phyloP scores from a whole-genome alignment of 441 rosid species.

The Croton setiger region DNA sequence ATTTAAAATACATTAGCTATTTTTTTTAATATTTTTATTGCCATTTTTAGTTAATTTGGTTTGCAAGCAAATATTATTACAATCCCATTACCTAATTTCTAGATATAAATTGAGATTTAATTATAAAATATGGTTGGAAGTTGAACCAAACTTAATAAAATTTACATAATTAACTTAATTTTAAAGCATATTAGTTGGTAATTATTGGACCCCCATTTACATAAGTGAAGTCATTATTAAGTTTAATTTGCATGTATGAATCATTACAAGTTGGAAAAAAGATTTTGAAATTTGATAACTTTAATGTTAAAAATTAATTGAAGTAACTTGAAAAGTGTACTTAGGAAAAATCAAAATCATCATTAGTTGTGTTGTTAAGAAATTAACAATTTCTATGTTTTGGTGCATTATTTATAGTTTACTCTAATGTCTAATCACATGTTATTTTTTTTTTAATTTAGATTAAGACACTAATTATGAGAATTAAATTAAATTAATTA shows the following conservation, averaged over 20 bases:
- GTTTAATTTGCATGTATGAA: conserved; percentile 6
- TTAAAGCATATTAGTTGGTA: conserved; percentile 12
- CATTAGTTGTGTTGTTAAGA: background rate
- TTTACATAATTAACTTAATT: conserved; percentile 1
- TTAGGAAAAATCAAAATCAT: background rate
- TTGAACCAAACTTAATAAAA: conserved; percentile 25
- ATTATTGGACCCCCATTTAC: conserved; percentile 18
- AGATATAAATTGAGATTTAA: no score
- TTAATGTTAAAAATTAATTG: background rate
- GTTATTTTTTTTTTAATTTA: no score
- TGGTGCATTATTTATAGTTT: background rate
- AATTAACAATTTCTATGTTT: background rate
- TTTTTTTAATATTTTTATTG: no score
- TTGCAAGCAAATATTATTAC: background rate
- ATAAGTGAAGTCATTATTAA: no score
- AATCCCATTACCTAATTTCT: no score
- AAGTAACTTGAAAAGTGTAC: background rate
- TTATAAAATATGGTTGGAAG: conserved; percentile 10
- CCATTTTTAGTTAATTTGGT: no score
- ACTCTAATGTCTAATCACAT: background rate
- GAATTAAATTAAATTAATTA: background rate
- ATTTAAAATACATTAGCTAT: no score
- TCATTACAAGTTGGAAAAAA: background rate
- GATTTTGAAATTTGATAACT: conserved; percentile 1
- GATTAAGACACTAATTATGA: no score